These are phyloP conservation scores for Suillus weaverae DNA, from an alignment of 768 basidiomycete species.

Conservation along the genomic window DNA sequence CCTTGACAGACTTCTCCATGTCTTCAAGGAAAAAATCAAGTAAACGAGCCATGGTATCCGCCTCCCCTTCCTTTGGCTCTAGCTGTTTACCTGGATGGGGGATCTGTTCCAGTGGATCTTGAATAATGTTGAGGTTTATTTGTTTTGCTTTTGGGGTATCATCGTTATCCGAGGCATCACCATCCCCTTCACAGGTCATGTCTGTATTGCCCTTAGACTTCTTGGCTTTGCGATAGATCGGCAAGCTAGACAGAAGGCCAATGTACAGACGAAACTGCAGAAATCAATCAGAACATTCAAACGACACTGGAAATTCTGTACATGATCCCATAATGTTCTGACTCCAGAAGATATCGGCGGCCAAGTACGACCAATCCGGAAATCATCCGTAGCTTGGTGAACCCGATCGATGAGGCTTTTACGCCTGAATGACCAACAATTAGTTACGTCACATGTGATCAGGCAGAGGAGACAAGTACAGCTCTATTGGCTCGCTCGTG, in stretches of 20 bases:
- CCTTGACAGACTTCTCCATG: constrained; percentile 56
- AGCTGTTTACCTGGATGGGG: constrained; percentile 31
- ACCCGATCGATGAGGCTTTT: constrained; percentile 23
- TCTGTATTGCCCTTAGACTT: constrained; percentile 31
- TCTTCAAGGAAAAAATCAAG: constrained; percentile 57
- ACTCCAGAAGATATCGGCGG: constrained; percentile 31
- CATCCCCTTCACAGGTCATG: constrained; percentile 21
- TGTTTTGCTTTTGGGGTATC: constrained; percentile 24
- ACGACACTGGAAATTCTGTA: constrained; percentile 7
- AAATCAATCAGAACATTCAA: constrained; percentile 4
- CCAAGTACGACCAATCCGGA: constrained; percentile 31
- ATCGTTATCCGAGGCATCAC: constrained; percentile 30
- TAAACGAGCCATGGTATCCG: constrained; percentile 18
- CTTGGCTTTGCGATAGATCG: constrained; percentile 31
- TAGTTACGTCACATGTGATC: not conserved
- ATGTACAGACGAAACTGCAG: constrained; percentile 33
- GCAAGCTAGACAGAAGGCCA: constrained; percentile 30
- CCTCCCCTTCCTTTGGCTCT: constrained; percentile 19
- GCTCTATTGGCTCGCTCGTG: constrained; percentile 23
- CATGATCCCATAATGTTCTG: constrained; percentile 32
- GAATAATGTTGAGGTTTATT: constrained; percentile 22
- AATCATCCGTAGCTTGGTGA: constrained; percentile 30
- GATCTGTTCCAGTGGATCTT: constrained; percentile 30
- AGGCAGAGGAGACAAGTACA: constrained; percentile 28
- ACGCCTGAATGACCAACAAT: constrained; percentile 6